phyloP scores from a whole-genome alignment of 768 basidiomycete genomes.

The Russula olivacea region DNA sequence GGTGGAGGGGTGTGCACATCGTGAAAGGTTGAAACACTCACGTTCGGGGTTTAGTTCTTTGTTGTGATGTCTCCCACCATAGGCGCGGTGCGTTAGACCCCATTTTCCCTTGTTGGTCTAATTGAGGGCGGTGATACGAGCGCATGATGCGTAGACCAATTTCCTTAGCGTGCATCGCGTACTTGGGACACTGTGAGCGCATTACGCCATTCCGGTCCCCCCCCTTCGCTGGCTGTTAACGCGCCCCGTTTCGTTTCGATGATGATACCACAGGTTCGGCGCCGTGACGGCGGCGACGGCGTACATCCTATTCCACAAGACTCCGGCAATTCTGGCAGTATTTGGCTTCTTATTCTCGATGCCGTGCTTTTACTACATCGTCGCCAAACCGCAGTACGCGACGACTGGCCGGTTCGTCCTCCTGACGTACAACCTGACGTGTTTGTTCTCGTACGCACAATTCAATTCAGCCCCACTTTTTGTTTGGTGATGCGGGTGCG shows the following conservation, averaged over 20 bases:
- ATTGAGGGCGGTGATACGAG: constrained; percentile 18
- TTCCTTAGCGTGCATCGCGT: constrained; percentile 77
- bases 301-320: constrained; percentile 71
- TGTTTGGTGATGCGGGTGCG: background rate
- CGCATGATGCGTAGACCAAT: constrained; percentile 57
- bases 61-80: constrained; percentile 90
- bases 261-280: constrained; percentile 49
- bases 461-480: background rate
- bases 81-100: constrained; percentile 57
- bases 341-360: constrained; percentile 88
- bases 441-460: constrained; percentile 38
- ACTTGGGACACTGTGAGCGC: constrained; percentile 71
- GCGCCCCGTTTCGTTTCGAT: background rate
- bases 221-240: background rate
- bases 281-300: constrained; percentile 68
- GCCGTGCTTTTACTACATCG: constrained; percentile 90
- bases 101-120: background rate
- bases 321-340: constrained; percentile 64
- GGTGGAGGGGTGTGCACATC: background rate
- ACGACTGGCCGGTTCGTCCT: constrained; percentile 75
- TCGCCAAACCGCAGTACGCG: constrained; percentile 70
- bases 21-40: background rate
- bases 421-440: constrained; percentile 87
- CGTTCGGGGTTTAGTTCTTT: constrained; percentile 51
- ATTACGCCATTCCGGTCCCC: constrained; percentile 5